These are phyloP conservation scores for Neonectria sp. DNA, from an alignment of 2,329 filamentous ascomycete genomes.

Conservation along the genomic window DNA sequence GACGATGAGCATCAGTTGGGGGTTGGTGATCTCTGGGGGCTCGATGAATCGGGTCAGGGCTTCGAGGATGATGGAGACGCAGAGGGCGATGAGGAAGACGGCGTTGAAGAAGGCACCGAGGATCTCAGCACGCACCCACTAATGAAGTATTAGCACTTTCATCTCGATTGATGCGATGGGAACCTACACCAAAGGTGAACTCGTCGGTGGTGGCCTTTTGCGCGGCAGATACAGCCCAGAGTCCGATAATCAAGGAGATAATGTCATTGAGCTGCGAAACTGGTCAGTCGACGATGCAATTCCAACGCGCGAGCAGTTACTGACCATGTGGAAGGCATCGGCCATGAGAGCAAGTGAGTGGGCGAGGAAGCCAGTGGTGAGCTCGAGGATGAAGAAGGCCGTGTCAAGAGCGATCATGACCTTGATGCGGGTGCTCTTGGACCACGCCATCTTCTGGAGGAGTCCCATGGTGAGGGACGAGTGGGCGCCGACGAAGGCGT, in stretches of 20 bases:
- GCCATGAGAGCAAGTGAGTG: slow-evolving; percentile 94
- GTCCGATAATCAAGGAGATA: slow-evolving; percentile 89
- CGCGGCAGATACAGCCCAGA: slow-evolving; percentile 95
- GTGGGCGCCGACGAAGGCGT: slow-evolving; percentile 32
- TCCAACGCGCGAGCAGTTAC: slow-evolving; percentile 45
- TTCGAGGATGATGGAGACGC: slow-evolving; percentile 96
- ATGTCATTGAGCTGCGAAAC: slow-evolving; percentile 88
- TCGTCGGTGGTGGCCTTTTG: slow-evolving; percentile 88
- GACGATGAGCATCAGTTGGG: slow-evolving; percentile 89
- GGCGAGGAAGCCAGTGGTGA: slow-evolving; percentile 87
- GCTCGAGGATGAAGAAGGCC: slow-evolving; percentile 90
- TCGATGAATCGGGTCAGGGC: slow-evolving; percentile 93
- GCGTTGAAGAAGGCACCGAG: slow-evolving; percentile 97
- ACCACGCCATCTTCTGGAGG: slow-evolving; percentile 79
- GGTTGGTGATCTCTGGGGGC: slow-evolving; percentile 88
- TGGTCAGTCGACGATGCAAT: slow-evolving; percentile 31
- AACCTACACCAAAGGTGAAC: slow-evolving; percentile 92
- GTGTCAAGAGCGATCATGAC: slow-evolving; percentile 94
- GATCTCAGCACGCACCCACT: slow-evolving; percentile 98
- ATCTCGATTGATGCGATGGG: slow-evolving; percentile 4
- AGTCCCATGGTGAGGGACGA: slow-evolving; percentile 47
- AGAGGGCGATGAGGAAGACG: slow-evolving; percentile 96
- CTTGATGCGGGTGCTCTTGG: slow-evolving; percentile 92
- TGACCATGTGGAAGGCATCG: slow-evolving; percentile 98
- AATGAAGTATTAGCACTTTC: slow-evolving; percentile 41